These are phyloP conservation scores for Flueggea neowawraea DNA, from an alignment of 441 rosid genomes.

Conservation along the genomic window DNA sequence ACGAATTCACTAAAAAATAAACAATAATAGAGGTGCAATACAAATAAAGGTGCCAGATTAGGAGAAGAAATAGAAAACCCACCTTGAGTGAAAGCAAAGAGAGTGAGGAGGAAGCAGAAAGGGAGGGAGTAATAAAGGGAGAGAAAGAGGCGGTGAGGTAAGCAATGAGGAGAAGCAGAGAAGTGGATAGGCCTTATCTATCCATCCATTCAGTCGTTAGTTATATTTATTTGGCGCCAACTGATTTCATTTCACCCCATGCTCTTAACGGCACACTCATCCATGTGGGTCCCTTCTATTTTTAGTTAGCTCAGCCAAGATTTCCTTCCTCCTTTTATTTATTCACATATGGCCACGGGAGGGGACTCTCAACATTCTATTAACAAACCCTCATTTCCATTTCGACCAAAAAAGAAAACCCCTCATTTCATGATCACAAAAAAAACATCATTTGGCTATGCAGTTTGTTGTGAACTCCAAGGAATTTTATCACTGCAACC, in stretches of 20 bases:
- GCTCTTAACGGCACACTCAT: neutral
- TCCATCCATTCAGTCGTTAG: constrained; percentile 15
- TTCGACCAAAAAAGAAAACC: too few relatives aligned
- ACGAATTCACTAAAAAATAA: neutral
- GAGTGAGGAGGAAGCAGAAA: neutral
- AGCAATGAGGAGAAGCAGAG: constrained; percentile 15
- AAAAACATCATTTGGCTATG: too few relatives aligned
- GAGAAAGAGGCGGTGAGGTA: constrained; percentile 6
- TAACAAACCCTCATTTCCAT: too few relatives aligned
- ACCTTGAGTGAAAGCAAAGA: neutral
- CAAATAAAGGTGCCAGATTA: neutral
- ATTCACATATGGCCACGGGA: too few relatives aligned
- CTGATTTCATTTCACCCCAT: constrained; percentile 47
- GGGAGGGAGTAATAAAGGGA: neutral
- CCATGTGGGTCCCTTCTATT: neutral
- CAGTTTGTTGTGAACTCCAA: too few relatives aligned
- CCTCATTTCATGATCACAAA: too few relatives aligned
- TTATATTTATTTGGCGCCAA: constrained; percentile 46
- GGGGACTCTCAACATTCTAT: too few relatives aligned
- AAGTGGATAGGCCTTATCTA: constrained; percentile 34
- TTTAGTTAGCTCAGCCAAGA: too few relatives aligned
- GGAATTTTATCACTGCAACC: too few relatives aligned
- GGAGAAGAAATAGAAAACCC: neutral
- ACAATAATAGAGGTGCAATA: neutral
- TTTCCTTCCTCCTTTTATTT: too few relatives aligned